A percentile compares a stretch with the other conserved stretches of the same genome.
Conservation (phyloP, 495 filamentous ascomycete genomes). For the Chaetomidium leptoderma region DNA sequence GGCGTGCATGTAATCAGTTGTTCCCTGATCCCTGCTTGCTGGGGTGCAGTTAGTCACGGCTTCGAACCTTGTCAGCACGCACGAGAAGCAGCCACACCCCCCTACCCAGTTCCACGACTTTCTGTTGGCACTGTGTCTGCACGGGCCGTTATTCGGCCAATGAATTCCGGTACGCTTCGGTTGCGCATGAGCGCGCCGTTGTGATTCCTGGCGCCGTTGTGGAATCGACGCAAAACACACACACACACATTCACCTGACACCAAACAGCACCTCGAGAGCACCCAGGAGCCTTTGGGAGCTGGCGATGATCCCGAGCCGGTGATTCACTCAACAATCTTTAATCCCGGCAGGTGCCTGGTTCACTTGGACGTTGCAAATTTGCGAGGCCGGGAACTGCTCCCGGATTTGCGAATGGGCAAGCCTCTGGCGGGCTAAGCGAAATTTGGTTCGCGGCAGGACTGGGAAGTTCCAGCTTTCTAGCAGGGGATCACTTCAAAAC, state of each 20-base stretch:
- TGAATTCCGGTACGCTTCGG: constrained; percentile 9
- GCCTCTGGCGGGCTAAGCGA: constrained; percentile 31
- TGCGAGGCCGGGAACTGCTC: constrained; percentile 23
- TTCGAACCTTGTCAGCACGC: constrained; percentile 15
- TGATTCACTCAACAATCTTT: constrained; percentile 26
- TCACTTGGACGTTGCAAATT: constrained; percentile 18
- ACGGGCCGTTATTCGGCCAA: constrained; percentile 11
- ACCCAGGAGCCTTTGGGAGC: not conserved
- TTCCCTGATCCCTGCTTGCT: constrained; percentile 11
- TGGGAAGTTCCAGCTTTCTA: constrained; percentile 23
- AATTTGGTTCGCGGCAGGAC: constrained; percentile 25
- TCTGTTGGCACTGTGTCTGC: constrained; percentile 16
- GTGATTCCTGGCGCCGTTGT: not conserved
- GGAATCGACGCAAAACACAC: no score
- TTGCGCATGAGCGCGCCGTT: not conserved
- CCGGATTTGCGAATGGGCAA: constrained; percentile 25
- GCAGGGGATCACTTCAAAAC: constrained; percentile 26
- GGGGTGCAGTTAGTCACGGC: constrained; percentile 16
- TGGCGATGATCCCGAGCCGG: not conserved
- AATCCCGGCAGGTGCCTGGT: constrained; percentile 15
- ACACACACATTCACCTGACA: no score
- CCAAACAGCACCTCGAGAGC: not conserved
- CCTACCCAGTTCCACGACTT: constrained; percentile 6
- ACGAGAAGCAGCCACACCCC: constrained; percentile 16
- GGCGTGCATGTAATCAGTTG: constrained; percentile 12